A percentile compares a stretch with the other conserved stretches of the same genome.
phyloP scores from a whole-genome alignment of 2,329 filamentous ascomycete species.

The Aurifilum marmelostoma region DNA sequence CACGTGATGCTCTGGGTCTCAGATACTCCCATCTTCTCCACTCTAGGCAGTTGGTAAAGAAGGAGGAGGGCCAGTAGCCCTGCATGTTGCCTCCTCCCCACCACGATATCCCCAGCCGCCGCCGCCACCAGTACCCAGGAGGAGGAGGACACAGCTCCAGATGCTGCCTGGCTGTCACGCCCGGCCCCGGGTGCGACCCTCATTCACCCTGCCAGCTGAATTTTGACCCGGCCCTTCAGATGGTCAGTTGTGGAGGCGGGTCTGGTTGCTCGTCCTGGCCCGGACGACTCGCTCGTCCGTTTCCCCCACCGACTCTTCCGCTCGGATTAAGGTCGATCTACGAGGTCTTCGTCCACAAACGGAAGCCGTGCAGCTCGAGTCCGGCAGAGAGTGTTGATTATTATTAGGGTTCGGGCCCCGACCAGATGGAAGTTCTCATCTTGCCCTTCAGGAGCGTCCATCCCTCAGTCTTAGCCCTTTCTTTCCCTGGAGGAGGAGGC shows the following conservation, averaged over 20 bases:
- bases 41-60: slow-evolving; percentile 15
- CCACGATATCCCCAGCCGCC: neutral
- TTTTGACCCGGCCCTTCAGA: neutral
- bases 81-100: neutral
- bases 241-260: neutral
- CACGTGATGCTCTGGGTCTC: neutral
- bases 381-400: neutral
- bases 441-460: too few species aligned
- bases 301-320: slow-evolving; percentile 21
- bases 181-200: slow-evolving; percentile 13
- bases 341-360: slow-evolving; percentile 13
- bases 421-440: neutral
- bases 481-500: neutral
- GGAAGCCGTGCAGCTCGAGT: slow-evolving; percentile 6
- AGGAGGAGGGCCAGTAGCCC: neutral
- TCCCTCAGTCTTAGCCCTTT: neutral
- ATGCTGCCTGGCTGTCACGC: slow-evolving; percentile 7
- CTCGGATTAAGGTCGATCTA: slow-evolving; percentile 22
- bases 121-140: neutral
- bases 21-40: neutral
- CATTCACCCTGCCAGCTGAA: neutral
- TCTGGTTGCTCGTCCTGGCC: neutral
- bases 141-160: neutral
- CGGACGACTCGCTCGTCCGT: neutral
- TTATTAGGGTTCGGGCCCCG: slow-evolving; percentile 17